Base-by-base conservation (phyloP, 1,139 yeast genomes). In the Debaryomyces sp. region DNA sequence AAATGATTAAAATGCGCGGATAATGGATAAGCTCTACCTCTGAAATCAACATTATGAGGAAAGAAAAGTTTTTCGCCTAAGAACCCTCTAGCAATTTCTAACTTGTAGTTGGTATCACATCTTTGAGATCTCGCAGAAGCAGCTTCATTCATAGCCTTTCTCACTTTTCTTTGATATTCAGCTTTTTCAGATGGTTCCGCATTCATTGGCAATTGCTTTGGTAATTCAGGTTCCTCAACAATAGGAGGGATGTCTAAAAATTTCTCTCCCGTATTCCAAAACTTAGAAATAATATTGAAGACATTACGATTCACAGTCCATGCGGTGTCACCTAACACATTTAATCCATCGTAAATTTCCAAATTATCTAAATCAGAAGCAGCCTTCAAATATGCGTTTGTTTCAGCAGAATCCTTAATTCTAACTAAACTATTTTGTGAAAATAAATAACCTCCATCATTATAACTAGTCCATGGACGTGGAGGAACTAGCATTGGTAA, bases 401-500 rank as follows among this genome's bases (percentile, higher is more conserved):
- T 97, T 66, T 94, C 99, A 0, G 96, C 92, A 0, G 96, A 84
- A 57, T 89, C 94, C 62, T 82, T 88, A 26, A 91, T 81, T 64
- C 98, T 79, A 59, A 94, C 82, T 37, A 94, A 71, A 5, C 77
- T 69, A 13, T 81, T 77, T 49, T 80, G 82, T 8, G 88, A 77
- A 60, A 84, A 87, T 50, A 81, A 73, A 62, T 89, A 90, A 0
- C 97, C 98, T 53, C 99, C 99, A 47, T 81, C 81, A 59, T 85
- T 84, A 78, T 85, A 84, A 8, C 84, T 73, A 0, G 82, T 78
- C 99, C 99, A 94, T 5, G 91, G 91, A 49, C 85, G 76, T 21
- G 99, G 99, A 52, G 84, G 82, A 8, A 89, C 88, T 51, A 95
- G 74, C 99, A 95, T 95, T 12, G 99, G 99, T 50, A 95, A 75